Base-by-base conservation (phyloP, 768 basidiomycete species). In the Russula brevipes region DNA sequence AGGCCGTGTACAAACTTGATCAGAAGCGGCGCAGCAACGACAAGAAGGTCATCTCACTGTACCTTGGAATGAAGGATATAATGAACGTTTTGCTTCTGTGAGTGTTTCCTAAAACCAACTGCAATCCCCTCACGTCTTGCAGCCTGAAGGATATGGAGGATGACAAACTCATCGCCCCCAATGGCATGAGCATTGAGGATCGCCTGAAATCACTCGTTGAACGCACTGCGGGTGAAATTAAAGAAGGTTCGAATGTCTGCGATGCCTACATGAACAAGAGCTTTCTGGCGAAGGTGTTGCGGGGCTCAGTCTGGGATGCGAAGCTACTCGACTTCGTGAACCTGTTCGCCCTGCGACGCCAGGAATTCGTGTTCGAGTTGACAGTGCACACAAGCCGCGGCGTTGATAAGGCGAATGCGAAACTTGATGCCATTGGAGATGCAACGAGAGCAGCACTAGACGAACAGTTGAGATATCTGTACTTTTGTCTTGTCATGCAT, bases 31-130 rank as follows among this genome's bases (percentile, higher is more conserved):
- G 78, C 30, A 80, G 81, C 19, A 84, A 85, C 56, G 79, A 84
- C 57, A 77, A 75, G 59, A 82, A 81, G 61, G 74, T 83, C 4
- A 61, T 77, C 2, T 73, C 75, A 5, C 72, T 85, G 5, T 79
- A 80, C 42, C 68, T 78, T 8, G 76, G 80, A 64, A 84, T 84
- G 81, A 76, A 75, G 61, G 75, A 81, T 47, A 76, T 80, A 73
- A 79, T 84, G 76, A 57, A 68, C 17, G 57, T 42, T 6, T 46
- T 65, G n/a, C 33, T 65, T 5, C 39, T 47, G 65, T 66, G 9
- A 17, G 65, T 58, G 24, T 3, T 41, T 0, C 5, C 33, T 10
- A n/a, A 12, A 7, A 33, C 31, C 35, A 5, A 14, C 36, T 4
- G n/a, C 11, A 11, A 2, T 3, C 4, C 41, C 10, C 16, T 64